phyloP scores from a whole-genome alignment of 2,329 filamentous ascomycete species.

The Phialemoniopsis sp. region DNA sequence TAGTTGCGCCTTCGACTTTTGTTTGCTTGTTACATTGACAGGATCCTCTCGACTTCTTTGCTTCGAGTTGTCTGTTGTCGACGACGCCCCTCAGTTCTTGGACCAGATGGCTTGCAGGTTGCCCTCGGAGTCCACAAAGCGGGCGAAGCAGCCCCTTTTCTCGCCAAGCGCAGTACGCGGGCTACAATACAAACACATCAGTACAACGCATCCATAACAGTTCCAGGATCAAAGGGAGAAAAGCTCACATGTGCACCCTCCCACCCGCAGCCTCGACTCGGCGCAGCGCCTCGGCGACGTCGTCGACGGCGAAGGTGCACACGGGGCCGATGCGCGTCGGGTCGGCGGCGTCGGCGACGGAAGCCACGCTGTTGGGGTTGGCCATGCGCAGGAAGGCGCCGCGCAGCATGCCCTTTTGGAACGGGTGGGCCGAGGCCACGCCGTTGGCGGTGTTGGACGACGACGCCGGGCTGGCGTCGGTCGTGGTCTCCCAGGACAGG shows the following conservation, averaged over 20 bases:
- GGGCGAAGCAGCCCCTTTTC: conserved; percentile 27
- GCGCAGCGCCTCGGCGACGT: conserved; percentile 23
- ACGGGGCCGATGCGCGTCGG: conserved; percentile 20
- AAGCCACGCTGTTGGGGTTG: conserved; percentile 19
- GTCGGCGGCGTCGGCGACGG: conserved; percentile 20
- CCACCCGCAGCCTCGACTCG: conserved; percentile 23
- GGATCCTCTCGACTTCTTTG: too few relatives aligned
- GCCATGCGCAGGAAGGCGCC: conserved; percentile 29
- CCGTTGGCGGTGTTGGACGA: conserved; percentile 9
- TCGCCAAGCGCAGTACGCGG: conserved; percentile 28
- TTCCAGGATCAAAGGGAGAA: neutral
- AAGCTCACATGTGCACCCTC: conserved; percentile 27
- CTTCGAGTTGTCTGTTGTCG: too few relatives aligned
- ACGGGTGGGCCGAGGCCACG: conserved; percentile 25
- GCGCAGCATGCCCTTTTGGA: conserved; percentile 24
- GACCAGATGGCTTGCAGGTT: conserved; percentile 14
- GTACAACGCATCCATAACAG: too few relatives aligned
- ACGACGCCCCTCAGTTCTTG: neutral
- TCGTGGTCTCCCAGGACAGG: conserved; percentile 24
- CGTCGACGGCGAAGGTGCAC: conserved; percentile 25
- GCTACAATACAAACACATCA: conserved; percentile 12
- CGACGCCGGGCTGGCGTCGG: conserved; percentile 12
- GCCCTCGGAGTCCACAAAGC: conserved; percentile 31
- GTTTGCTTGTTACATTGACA: too few relatives aligned
- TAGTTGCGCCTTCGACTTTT: too few relatives aligned